These are phyloP conservation scores for Arachnopeziza araneosa DNA, from an alignment of 2,329 filamentous ascomycete species.

Conservation along the genomic window DNA sequence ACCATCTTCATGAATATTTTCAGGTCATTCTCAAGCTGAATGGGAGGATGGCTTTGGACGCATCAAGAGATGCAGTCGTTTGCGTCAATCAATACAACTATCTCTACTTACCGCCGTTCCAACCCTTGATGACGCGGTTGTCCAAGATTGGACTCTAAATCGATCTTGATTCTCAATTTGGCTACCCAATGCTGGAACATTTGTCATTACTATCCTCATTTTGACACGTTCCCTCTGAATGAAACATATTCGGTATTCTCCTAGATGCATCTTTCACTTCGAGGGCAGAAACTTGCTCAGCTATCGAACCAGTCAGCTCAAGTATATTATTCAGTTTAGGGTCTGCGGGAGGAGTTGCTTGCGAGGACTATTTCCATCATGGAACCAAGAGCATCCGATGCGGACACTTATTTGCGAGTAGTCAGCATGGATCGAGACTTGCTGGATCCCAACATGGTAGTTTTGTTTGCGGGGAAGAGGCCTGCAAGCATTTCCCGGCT, in stretches of 20 bases:
- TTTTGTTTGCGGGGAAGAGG: not conserved
- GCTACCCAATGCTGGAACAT: not conserved
- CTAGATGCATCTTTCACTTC: not conserved
- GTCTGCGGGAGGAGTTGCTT: not conserved
- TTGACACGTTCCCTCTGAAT: not conserved
- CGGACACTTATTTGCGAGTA: not conserved
- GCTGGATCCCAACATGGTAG: not conserved
- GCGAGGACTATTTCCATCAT: not conserved
- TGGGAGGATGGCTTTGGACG: not conserved
- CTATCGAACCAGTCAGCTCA: not conserved
- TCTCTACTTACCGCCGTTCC: not conserved
- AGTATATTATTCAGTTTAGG: not conserved
- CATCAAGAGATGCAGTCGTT: not conserved
- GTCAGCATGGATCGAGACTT: not conserved
- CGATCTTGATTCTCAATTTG: not conserved
- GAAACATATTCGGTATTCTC: not conserved
- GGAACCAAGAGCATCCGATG: not conserved
- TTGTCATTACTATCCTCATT: not conserved
- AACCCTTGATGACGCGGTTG: not conserved
- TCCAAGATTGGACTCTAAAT: not conserved
- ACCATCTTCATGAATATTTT: not conserved
- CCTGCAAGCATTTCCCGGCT: not conserved
- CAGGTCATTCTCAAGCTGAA: not conserved
- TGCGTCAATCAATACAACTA: not conserved
- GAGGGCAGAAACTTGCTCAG: not conserved